Evolutionary conservation across 2,329 filamentous ascomycete genomes (phyloP).

Genomic region (Cryphonectria radicalis): DNA sequence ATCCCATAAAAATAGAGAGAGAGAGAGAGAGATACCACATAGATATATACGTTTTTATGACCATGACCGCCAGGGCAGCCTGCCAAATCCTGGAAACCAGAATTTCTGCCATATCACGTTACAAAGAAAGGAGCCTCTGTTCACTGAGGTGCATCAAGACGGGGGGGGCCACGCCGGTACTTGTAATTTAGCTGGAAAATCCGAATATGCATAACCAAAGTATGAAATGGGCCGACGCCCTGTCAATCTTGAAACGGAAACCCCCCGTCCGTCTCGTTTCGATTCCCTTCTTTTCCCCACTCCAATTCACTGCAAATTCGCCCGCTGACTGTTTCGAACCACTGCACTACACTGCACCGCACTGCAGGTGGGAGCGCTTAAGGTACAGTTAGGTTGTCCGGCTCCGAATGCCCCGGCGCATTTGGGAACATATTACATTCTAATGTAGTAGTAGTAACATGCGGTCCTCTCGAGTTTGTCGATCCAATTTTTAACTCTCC

Average conservation of each 20-base stretch:
- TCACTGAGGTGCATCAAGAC: not conserved
- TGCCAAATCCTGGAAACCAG: too few relatives aligned
- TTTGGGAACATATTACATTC: not conserved
- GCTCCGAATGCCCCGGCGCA: constrained; percentile 8
- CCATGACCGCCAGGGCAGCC: not conserved
- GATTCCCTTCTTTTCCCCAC: too few relatives aligned
- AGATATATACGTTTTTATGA: not conserved
- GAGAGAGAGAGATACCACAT: not conserved
- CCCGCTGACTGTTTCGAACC: not conserved
- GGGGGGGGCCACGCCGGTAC: not conserved
- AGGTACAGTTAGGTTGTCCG: not conserved
- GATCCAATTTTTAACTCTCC: not conserved
- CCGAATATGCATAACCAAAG: not conserved
- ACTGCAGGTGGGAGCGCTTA: not conserved
- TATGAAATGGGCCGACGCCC: not conserved
- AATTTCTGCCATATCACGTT: too few relatives aligned
- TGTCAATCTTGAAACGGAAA: not conserved
- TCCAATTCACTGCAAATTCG: not conserved
- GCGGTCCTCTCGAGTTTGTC: not conserved
- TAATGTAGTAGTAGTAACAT: too few relatives aligned
- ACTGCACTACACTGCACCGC: not conserved
- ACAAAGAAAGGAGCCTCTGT: not conserved
- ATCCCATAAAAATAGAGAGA: not conserved
- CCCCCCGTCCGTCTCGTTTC: not conserved
- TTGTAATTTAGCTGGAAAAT: constrained; percentile 1